A percentile compares a stretch with the other conserved stretches of the same genome.
phyloP scores from a whole-genome alignment of 1,139 yeast species.

The Sugiyamaella pinicola region DNA sequence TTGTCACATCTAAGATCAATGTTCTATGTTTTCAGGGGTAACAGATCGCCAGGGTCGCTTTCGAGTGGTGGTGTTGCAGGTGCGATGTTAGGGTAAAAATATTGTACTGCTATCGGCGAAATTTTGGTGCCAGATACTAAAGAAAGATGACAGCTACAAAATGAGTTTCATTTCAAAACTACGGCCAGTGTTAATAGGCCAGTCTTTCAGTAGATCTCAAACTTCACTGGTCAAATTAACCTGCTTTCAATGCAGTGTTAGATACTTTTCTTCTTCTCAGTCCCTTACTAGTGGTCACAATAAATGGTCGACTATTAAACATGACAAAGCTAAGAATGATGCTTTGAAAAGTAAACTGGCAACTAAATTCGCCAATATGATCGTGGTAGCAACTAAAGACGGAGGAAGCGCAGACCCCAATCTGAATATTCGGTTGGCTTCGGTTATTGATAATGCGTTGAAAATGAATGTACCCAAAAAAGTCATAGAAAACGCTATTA shows the following conservation, averaged over 20 bases:
- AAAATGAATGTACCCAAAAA: constrained; percentile 79
- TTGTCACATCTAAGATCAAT: too few species aligned
- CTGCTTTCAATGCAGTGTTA: not conserved
- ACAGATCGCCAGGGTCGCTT: not conserved
- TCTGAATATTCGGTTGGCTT: constrained; percentile 66
- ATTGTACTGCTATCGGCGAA: not conserved
- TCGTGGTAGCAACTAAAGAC: constrained; percentile 68
- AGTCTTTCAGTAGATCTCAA: not conserved
- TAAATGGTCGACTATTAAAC: constrained; percentile 94
- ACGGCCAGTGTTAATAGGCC: too few species aligned
- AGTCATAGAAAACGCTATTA: constrained; percentile 82
- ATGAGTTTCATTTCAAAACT: constrained; percentile 1
- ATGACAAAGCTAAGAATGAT: constrained; percentile 92
- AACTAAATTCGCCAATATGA: constrained; percentile 70
- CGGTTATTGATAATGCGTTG: constrained; percentile 77
- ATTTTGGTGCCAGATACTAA: not conserved
- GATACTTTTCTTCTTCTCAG: constrained; percentile 7
- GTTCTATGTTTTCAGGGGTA: constrained; percentile 1
- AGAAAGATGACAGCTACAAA: not conserved
- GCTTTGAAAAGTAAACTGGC: constrained; percentile 71
- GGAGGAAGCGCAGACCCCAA: constrained; percentile 64
- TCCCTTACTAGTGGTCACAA: constrained; percentile 63
- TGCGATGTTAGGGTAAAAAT: not conserved
- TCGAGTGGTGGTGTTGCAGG: not conserved
- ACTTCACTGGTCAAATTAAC: not conserved